phyloP scores from a whole-genome alignment of 2,329 filamentous ascomycete genomes.

The Fusarium sp. region DNA sequence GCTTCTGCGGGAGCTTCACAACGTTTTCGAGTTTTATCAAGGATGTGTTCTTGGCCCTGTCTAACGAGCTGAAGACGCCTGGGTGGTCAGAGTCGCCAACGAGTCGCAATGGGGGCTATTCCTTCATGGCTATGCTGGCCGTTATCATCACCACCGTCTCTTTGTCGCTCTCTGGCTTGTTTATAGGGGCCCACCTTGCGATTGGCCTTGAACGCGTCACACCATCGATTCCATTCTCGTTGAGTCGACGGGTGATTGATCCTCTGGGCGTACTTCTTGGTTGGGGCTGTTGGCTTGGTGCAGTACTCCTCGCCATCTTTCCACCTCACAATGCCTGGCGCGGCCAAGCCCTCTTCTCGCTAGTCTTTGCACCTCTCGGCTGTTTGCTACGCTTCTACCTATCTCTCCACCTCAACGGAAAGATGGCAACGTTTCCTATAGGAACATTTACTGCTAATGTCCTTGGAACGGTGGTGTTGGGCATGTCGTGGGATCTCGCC shows the following conservation, averaged over 20 bases:
- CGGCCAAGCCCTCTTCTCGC: conserved; percentile 76
- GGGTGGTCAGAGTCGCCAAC: conserved; percentile 52
- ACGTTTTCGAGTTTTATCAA: conserved; percentile 89
- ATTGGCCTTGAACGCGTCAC: conserved; percentile 66
- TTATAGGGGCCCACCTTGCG: conserved; percentile 80
- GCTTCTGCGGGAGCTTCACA: conserved; percentile 90
- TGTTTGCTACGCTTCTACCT: conserved; percentile 80
- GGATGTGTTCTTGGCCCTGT: conserved; percentile 81
- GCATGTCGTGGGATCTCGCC: conserved; percentile 82
- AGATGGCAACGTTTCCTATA: conserved; percentile 76
- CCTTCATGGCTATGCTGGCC: conserved; percentile 82
- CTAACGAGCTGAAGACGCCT: conserved; percentile 71
- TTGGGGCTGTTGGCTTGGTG: conserved; percentile 81
- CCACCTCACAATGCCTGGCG: conserved; percentile 83
- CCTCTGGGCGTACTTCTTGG: conserved; percentile 71
- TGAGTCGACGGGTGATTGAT: conserved; percentile 72
- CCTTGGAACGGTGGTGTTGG: conserved; percentile 78
- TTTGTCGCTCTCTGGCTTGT: conserved; percentile 75
- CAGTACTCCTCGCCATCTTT: conserved; percentile 76
- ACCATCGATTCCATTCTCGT: conserved; percentile 68
- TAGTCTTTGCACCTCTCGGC: conserved; percentile 85
- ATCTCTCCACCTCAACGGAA: conserved; percentile 76
- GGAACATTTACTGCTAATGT: conserved; percentile 90
- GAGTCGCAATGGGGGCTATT: conserved; percentile 77
- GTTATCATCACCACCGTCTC: conserved; percentile 78